Base-by-base conservation (phyloP, 164 flowering plant species). In the Dillenia turbinata region DNA sequence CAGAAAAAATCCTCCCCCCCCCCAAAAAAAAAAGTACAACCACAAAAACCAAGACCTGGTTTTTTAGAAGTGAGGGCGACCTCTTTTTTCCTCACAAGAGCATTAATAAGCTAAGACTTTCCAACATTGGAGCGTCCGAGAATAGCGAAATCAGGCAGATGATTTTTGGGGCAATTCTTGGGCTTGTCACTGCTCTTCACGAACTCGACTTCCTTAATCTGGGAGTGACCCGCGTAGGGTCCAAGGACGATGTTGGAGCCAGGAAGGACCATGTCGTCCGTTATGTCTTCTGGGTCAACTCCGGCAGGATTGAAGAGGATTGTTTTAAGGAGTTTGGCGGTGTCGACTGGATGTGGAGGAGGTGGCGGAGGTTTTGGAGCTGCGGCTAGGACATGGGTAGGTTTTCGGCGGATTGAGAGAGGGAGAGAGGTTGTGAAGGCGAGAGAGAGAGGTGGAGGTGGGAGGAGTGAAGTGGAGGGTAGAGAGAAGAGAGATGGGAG, bases 21-120 rank as follows among this genome's bases (percentile, higher is more conserved):
- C n/a, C 10, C 8, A 1, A 8, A 14, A 19, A 44, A 2, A 47
- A 56, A 61, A 33, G 12, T 4, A 49, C 0, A n/a, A 33, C 40
- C 40, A 33, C 40, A 33, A 17, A 51, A 57, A 57, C 12, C 40
- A 16, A 74, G 61, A 84, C 97, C 98, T 76, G 98, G 97, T 61
- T 85, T 93, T 73, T 93, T 93, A n/a, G 98, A 93, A 24, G 97
- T 93, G 58, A 93, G 92, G 24, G 97, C 98, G 12, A 93, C 81
- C 57, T 86, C 97, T 65, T 90, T 90, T 77, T 77, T 87, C 48
- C 85, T 73, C 17, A 80, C 86, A 15, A 93, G 80, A 40, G 92
- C 66, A 69, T 93, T 93, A 69, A 93, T 87, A 59, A 93, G 92
- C 15, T 96, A 90, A 24, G 97, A 90, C 65, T 93, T 93, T 26